Base-by-base conservation (phyloP, 305 asterid genomes). In the Rubia balearica region DNA sequence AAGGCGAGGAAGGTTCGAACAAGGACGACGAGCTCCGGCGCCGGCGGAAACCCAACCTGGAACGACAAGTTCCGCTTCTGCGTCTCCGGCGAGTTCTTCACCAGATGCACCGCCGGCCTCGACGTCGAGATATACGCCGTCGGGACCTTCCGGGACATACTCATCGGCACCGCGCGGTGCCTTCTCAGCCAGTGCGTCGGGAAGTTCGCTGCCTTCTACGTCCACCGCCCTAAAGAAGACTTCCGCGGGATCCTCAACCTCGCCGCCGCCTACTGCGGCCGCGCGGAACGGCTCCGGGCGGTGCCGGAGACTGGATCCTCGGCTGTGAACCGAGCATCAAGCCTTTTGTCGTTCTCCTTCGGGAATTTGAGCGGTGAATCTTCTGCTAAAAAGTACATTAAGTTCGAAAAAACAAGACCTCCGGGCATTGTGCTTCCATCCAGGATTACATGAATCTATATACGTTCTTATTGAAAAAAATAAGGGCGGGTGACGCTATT, bases 1-100 rank as follows among this genome's bases (percentile, higher is more conserved):
- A 74, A 96, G 2, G 73, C 87, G 2, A 66, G 74, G 74, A 93
- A 90, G 79, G 91, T 90, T 75, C 88, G 89, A 36, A 84, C 96
- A 57, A 79, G 83, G 0, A 70, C 83, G 41, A 97, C 90, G 74
- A 75, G 81, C 2, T 64, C 83, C 64, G 90, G 90, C 24, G 83
- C 87, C 61, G 40, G 40, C 6, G 95, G 82, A 56, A 90, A 90
- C 76, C 97, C 98, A 30, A 89, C 88, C 67, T 90, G 97, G 98
- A 90, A 93, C 83, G 98, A 90, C 81, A 89, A 87, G 24, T 93
- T 93, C 71, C 94, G 89, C 69, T 93, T 90, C 81, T 86, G 91
- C 17, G 90, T 93, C 61, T 74, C 87, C 3, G 70, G 85, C 2
- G 89, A 85, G 0, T 93, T 89, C 82, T n/a, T 86, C 33, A 65